phyloP scores from a whole-genome alignment of 768 basidiomycete species.

The Mrakia frigida region DNA sequence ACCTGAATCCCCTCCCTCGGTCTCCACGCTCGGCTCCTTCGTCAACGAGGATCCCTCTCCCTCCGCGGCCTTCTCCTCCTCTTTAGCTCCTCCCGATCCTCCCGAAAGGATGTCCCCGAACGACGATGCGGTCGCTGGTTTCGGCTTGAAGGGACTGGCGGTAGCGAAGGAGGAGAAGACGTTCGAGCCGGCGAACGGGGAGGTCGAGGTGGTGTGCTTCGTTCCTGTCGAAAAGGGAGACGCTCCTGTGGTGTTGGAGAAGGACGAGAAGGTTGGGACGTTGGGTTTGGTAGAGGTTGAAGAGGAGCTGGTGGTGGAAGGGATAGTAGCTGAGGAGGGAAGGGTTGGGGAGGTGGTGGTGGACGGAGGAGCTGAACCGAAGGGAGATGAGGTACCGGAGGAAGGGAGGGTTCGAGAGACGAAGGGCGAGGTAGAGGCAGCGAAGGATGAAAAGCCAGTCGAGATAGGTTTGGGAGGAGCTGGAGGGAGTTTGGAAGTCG shows the following conservation, averaged over 20 bases:
- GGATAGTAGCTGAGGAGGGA: conserved; percentile 5
- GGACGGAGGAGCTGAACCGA: background rate
- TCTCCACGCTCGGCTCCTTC: background rate
- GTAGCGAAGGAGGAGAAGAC: conserved; percentile 28
- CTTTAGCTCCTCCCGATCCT: background rate
- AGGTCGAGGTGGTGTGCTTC: conserved; percentile 5
- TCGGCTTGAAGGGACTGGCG: conserved; percentile 26
- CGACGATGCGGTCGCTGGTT: background rate
- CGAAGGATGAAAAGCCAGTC: conserved; percentile 23
- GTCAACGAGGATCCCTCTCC: conserved; percentile 30
- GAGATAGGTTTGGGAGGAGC: background rate
- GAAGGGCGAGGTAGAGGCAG: conserved; percentile 11
- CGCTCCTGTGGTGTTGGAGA: conserved; percentile 14
- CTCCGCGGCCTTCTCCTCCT: conserved; percentile 34
- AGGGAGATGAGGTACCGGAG: conserved; percentile 2
- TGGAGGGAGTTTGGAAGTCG: background rate
- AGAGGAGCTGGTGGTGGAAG: background rate
- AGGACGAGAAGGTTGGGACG: conserved; percentile 17
- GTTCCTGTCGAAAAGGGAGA: conserved; percentile 24
- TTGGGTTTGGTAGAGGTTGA: conserved; percentile 3
- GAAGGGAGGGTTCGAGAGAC: conserved; percentile 9
- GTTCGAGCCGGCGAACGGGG: conserved; percentile 14
- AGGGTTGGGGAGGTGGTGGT: conserved; percentile 9
- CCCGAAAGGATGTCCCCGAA: conserved; percentile 23
- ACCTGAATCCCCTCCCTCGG: background rate